These are phyloP conservation scores for Lepiota subincarnata DNA, from an alignment of 768 basidiomycete species.

Conservation along the genomic window DNA sequence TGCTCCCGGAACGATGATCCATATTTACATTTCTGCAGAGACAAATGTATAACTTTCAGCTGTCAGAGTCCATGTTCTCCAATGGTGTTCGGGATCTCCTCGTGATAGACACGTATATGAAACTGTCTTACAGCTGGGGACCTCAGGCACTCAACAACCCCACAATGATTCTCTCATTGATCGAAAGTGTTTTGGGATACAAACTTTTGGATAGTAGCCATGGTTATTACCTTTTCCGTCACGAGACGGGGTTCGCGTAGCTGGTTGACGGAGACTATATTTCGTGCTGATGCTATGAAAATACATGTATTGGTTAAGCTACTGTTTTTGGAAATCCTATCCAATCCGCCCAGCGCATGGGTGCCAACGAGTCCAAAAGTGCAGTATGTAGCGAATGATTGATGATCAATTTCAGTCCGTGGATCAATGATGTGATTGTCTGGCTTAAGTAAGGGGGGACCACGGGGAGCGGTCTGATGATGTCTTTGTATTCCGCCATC, in stretches of 20 bases:
- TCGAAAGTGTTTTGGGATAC: conserved; percentile 37
- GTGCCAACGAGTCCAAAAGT: too few species aligned
- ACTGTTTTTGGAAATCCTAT: too few species aligned
- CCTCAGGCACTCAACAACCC: conserved; percentile 24
- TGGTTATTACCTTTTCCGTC: conserved; percentile 26
- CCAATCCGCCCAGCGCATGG: too few species aligned
- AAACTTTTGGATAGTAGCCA: conserved; percentile 30
- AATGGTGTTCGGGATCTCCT: conserved; percentile 30
- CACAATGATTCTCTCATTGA: conserved; percentile 30
- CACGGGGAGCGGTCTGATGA: too few species aligned
- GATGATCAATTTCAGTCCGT: too few species aligned
- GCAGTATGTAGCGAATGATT: too few species aligned
- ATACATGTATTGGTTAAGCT: too few species aligned
- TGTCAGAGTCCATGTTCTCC: conserved; percentile 32
- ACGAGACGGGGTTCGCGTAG: conserved; percentile 21
- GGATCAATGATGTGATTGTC: too few species aligned
- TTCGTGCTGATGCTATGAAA: too few species aligned
- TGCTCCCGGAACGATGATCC: background rate
- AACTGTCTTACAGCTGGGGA: conserved; percentile 6
- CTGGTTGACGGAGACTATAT: too few species aligned
- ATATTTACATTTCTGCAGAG: conserved; percentile 18
- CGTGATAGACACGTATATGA: conserved; percentile 26
- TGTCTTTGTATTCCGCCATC: too few species aligned
- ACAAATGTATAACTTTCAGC: conserved; percentile 26
- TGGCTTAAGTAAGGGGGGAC: too few species aligned